Conservation (phyloP, 176 grass and related monocot species). For the Oryza punctata region DNA sequence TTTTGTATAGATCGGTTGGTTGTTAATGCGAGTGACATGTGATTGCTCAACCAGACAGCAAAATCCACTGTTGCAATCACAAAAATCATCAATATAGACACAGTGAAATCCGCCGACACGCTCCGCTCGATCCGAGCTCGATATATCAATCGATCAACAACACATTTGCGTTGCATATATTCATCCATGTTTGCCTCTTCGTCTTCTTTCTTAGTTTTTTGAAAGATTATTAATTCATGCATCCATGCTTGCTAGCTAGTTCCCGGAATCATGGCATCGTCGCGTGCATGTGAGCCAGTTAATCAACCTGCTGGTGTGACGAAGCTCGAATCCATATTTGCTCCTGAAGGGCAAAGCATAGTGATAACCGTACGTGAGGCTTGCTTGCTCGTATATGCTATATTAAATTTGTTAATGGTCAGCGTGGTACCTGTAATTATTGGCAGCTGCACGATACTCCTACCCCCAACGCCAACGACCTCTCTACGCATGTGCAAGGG, state of each 20-base stretch:
- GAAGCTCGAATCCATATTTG: background rate
- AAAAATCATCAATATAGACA: background rate
- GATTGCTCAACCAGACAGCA: conserved; percentile 17
- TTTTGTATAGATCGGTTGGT: background rate
- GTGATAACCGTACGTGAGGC: background rate
- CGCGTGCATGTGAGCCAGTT: conserved; percentile 36
- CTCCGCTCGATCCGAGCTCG: background rate
- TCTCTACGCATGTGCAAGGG: conserved; percentile 37
- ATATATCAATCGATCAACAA: background rate
- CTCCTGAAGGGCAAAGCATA: background rate
- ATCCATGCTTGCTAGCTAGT: background rate
- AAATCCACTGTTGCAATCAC: background rate
- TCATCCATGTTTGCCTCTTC: background rate
- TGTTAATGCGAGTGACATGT: conserved; percentile 12
- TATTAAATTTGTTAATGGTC: background rate
- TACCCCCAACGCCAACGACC: conserved; percentile 16
- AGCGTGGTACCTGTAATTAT: background rate
- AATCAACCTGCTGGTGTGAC: background rate
- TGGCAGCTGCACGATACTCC: conserved; percentile 28
- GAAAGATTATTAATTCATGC: background rate
- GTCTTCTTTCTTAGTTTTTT: no score
- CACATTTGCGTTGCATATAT: conserved; percentile 15
- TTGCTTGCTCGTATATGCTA: background rate
- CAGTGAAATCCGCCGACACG: conserved; percentile 12
- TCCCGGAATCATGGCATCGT: background rate